Conservation (phyloP, 768 basidiomycete genomes). For the Suillus clintonianus region DNA sequence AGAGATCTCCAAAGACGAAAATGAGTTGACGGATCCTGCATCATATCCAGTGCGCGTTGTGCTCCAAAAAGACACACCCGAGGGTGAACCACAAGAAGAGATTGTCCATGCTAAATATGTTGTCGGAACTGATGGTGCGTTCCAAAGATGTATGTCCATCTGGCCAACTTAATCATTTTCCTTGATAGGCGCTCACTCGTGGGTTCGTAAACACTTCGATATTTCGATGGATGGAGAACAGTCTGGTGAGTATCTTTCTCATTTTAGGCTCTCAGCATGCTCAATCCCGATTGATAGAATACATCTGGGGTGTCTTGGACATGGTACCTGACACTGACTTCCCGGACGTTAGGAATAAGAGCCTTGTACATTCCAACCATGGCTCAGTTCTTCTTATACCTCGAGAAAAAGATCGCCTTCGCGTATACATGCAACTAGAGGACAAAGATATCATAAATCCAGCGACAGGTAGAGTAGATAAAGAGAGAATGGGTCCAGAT, state of each 20-base stretch:
- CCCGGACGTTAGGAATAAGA: slow-evolving; percentile 52
- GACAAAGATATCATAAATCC: slow-evolving; percentile 40
- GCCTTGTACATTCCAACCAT: slow-evolving; percentile 50
- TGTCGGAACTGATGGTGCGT: slow-evolving; percentile 71
- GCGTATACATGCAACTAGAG: slow-evolving; percentile 54
- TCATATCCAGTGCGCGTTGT: slow-evolving; percentile 27
- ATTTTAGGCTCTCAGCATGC: not conserved
- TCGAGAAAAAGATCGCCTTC: slow-evolving; percentile 47
- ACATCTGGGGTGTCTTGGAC: slow-evolving; percentile 48
- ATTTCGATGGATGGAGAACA: slow-evolving; percentile 81
- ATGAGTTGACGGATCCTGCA: slow-evolving; percentile 19
- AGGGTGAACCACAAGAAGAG: slow-evolving; percentile 46
- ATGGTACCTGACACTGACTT: slow-evolving; percentile 51
- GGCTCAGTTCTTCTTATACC: slow-evolving; percentile 56
- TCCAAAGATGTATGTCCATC: not conserved
- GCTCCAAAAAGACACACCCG: slow-evolving; percentile 22
- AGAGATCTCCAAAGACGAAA: slow-evolving; percentile 28
- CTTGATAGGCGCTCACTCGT: slow-evolving; percentile 71
- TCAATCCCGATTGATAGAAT: slow-evolving; percentile 25
- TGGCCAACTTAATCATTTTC: not conserved
- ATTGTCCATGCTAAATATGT: slow-evolving; percentile 72
- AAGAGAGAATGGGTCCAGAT: slow-evolving; percentile 38
- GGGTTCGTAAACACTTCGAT: slow-evolving; percentile 69
- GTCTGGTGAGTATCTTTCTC: slow-evolving; percentile 31
- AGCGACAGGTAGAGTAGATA: slow-evolving; percentile 43